Percentiles rank a stretch among this genome's conserved stretches.
phyloP scores from a whole-genome alignment of 2,329 filamentous ascomycete genomes.

The Madurella fahalii region DNA sequence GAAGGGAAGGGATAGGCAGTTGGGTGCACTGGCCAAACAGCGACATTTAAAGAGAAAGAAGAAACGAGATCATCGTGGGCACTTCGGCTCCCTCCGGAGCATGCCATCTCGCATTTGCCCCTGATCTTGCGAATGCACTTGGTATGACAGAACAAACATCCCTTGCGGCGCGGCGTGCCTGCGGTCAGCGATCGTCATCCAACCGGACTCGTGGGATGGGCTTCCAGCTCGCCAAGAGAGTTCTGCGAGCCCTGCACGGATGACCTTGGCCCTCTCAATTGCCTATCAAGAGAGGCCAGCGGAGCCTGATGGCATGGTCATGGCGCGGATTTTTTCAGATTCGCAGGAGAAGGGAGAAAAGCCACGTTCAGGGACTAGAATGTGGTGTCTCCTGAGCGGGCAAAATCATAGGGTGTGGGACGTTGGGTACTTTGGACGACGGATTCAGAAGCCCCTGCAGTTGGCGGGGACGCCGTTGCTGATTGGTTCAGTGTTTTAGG shows the following conservation, averaged over 20 bases:
- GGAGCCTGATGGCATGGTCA: not conserved
- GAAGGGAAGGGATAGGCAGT: not conserved
- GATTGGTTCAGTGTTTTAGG: conserved; percentile 25
- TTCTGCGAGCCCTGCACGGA: conserved; percentile 8
- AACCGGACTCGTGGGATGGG: conserved; percentile 19
- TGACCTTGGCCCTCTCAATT: conserved; percentile 2
- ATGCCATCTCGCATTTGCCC: conserved; percentile 11
- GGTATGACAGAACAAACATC: not conserved
- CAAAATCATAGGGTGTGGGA: conserved; percentile 23
- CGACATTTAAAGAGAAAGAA: not conserved
- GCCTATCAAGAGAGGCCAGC: conserved; percentile 7
- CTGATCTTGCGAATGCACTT: conserved; percentile 6
- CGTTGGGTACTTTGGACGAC: conserved; percentile 2
- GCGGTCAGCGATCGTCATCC: conserved; percentile 12
- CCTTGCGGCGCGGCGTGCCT: conserved; percentile 9
- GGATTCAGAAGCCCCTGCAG: conserved; percentile 23
- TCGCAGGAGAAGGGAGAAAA: conserved; percentile 2
- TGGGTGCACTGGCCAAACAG: not conserved
- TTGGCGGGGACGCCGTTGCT: not conserved
- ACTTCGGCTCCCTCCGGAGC: conserved; percentile 9
- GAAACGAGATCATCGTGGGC: conserved; percentile 3
- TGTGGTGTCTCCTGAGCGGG: conserved; percentile 9
- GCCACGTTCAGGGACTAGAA: conserved; percentile 6
- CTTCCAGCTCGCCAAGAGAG: conserved; percentile 3
- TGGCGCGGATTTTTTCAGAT: not conserved